These are phyloP conservation scores for Fusarium vanettenii DNA, from an alignment of 2,329 filamentous ascomycete species.

Conservation along the genomic window DNA sequence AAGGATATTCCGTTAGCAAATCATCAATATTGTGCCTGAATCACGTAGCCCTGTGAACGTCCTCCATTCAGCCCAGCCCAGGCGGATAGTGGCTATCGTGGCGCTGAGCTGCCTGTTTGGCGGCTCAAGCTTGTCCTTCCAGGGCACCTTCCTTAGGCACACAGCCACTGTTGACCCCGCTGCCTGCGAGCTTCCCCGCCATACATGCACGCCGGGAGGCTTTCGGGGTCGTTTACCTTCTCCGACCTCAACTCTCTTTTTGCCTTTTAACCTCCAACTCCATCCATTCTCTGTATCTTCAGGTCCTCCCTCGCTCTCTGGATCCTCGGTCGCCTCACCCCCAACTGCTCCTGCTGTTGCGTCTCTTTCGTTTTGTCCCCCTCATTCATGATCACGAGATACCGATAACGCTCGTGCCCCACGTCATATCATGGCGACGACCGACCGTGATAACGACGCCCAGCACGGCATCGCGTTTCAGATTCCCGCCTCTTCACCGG, in stretches of 20 bases:
- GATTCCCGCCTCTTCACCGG: neutral
- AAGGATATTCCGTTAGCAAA: neutral
- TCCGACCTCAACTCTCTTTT: slow-evolving; percentile 19
- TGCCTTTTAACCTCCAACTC: slow-evolving; percentile 21
- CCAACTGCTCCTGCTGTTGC: neutral
- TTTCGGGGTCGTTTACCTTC: slow-evolving; percentile 8
- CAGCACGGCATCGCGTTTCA: neutral
- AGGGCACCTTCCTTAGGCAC: slow-evolving; percentile 4
- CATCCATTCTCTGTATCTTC: slow-evolving; percentile 35
- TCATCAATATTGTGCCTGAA: neutral
- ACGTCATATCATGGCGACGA: slow-evolving; percentile 32
- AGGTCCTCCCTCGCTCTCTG: neutral
- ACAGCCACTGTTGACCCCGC: slow-evolving; percentile 1
- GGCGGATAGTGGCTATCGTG: slow-evolving; percentile 6
- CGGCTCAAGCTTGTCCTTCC: slow-evolving; percentile 1
- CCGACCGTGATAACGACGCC: slow-evolving; percentile 12
- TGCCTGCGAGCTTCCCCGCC: slow-evolving; percentile 16
- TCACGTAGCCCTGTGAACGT: neutral
- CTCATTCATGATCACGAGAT: slow-evolving; percentile 32
- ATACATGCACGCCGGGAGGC: neutral
- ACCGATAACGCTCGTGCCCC: slow-evolving; percentile 35
- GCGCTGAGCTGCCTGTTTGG: slow-evolving; percentile 21
- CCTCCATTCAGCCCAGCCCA: neutral
- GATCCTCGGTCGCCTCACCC: neutral
- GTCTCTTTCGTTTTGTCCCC: slow-evolving; percentile 5